Evolutionary conservation across 2,329 filamentous ascomycete genomes (phyloP), one percentile per base, ranked within the genome.

Genomic region (Pseudogymnoascus sp.): DNA sequence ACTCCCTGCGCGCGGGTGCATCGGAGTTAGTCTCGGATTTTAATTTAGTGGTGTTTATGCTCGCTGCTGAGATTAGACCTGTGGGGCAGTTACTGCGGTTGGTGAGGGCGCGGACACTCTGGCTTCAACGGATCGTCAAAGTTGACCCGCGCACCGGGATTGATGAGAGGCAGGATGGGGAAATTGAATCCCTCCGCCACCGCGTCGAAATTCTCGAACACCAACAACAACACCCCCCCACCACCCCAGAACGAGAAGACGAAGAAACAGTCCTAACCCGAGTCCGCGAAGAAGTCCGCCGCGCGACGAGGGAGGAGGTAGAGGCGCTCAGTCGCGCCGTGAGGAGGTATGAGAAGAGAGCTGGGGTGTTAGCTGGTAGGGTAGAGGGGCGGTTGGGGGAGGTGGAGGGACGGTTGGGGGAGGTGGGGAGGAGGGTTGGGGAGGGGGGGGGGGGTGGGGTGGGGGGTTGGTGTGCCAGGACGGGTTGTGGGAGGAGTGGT

Each of bases 11-110:
- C 23, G 82, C 90, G 1, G 90, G 90, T 0, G 92, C 91, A 0
- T 92, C 95, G 73, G 90, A 90, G 1, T 79, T 97, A 10, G 88
- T 97, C 5, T 96, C 91, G 4, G 90, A 96, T 74, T 95, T 93
- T 76, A 97, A 97, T 74, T 80, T 97, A 62, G 92, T 88, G 11
- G 90, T 97, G 61, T 97, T 97, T 74, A 79, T 96, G 2, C 81
- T 96, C 16, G 90, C 89, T 0, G 90, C 93, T 3, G 93, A 97
- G 75, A 79, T 97, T 28, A 87, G 90, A 2, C 93, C 93, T 0
- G 78, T 92, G 59, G 85, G 90, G 1, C 92, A 97, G 71, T 77
- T 95, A 25, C 84, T 96, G 66, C 90, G 87, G 71, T 83, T 97
- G 70, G 82, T 95, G 3, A 87, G 91, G 70, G 83, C 85, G 12